These are phyloP conservation scores for Staphylotrichum longicolle DNA, from an alignment of 495 filamentous ascomycete genomes.

Conservation along the genomic window DNA sequence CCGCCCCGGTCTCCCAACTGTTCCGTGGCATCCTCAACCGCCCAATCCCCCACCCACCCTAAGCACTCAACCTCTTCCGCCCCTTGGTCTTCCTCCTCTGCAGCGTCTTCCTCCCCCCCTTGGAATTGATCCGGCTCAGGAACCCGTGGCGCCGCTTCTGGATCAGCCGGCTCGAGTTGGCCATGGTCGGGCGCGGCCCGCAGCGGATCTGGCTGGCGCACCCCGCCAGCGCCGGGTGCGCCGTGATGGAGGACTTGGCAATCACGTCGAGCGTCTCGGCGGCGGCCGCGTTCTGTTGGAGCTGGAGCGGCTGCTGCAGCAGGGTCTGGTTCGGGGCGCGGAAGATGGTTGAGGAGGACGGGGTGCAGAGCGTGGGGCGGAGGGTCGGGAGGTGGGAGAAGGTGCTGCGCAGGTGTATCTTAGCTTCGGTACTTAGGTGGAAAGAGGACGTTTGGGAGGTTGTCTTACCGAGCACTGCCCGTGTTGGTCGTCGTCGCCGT, in stretches of 20 bases:
- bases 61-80: slow-evolving; percentile 33
- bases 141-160: slow-evolving; percentile 50
- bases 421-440: not conserved
- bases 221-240: slow-evolving; percentile 42
- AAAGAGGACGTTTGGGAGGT: not conserved
- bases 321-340: slow-evolving; percentile 24
- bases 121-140: slow-evolving; percentile 39
- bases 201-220: slow-evolving; percentile 41
- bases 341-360: slow-evolving; percentile 27
- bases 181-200: slow-evolving; percentile 48
- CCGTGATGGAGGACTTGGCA: slow-evolving; percentile 35
- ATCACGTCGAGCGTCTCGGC: slow-evolving; percentile 37
- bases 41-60: not conserved
- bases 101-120: slow-evolving; percentile 42
- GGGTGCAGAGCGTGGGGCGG: slow-evolving; percentile 35
- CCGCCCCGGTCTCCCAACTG: not conserved
- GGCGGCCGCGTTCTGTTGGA: not conserved
- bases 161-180: slow-evolving; percentile 41
- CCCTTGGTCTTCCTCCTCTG: slow-evolving; percentile 42
- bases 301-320: slow-evolving; percentile 4
- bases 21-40: no score
- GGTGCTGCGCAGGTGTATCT: slow-evolving; percentile 24
- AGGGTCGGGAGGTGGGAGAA: slow-evolving; percentile 44
- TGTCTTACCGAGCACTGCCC: slow-evolving; percentile 21
- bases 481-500: slow-evolving; percentile 4